phyloP scores from a whole-genome alignment of 2,329 filamentous ascomycete species.

The Fusarium metavorans region DNA sequence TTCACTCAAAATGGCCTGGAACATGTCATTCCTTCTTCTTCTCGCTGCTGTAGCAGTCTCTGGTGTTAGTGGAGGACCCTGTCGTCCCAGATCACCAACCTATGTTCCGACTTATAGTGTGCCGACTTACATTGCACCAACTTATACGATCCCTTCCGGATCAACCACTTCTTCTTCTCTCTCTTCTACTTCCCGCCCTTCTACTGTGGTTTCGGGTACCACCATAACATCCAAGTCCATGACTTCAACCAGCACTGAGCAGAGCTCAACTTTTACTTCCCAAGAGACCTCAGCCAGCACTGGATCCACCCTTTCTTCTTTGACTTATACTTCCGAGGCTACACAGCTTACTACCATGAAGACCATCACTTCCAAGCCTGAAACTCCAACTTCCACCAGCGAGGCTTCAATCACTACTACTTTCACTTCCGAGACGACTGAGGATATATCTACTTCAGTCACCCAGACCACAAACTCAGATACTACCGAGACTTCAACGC shows the following conservation, averaged over 20 bases:
- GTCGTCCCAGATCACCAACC: constrained; percentile 27
- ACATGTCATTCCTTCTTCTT: constrained; percentile 30
- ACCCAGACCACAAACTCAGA: background rate
- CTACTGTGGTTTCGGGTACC: background rate
- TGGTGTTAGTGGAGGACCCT: constrained; percentile 21
- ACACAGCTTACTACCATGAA: background rate
- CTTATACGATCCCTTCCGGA: constrained; percentile 20
- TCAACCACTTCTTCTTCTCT: background rate
- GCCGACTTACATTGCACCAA: constrained; percentile 13
- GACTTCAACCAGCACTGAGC: background rate
- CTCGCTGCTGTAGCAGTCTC: constrained; percentile 13
- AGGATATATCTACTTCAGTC: background rate
- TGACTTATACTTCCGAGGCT: background rate
- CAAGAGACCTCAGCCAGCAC: background rate
- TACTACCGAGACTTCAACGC: background rate
- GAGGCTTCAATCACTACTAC: constrained; percentile 6
- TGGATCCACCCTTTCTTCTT: background rate
- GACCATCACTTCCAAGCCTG: background rate
- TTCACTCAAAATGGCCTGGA: constrained; percentile 28
- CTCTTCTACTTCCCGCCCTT: no score
- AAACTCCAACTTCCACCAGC: background rate
- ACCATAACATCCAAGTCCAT: background rate
- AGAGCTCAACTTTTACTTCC: constrained; percentile 3
- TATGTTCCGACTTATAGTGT: constrained; percentile 8
- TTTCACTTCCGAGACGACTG: background rate